phyloP scores from a whole-genome alignment of 2,329 filamentous ascomycete genomes.

The Phialophora verrucosa region DNA sequence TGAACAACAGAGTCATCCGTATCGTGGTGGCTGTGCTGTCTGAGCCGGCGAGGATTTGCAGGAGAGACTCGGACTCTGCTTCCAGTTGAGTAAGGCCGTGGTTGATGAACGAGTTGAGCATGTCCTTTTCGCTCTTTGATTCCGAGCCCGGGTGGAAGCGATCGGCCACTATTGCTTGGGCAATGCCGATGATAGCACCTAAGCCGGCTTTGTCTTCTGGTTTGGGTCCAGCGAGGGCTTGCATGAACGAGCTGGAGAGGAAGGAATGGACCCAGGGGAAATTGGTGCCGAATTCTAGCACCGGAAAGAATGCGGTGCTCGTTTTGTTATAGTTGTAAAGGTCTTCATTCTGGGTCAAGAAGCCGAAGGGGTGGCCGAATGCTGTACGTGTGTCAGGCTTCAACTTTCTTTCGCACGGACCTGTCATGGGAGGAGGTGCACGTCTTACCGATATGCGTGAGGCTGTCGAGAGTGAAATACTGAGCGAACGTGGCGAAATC shows the following conservation, averaged over 20 bases:
- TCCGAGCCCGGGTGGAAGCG: conserved; percentile 24
- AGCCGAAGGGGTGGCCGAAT: conserved; percentile 30
- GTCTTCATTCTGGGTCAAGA: conserved; percentile 24
- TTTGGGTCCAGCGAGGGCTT: conserved; percentile 6
- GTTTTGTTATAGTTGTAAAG: conserved; percentile 19
- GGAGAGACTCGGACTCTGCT: conserved; percentile 19
- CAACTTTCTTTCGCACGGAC: neutral
- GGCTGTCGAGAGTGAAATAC: conserved; percentile 31
- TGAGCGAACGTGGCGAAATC: conserved; percentile 24
- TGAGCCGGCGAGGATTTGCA: conserved; percentile 29
- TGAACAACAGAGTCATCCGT: conserved; percentile 22
- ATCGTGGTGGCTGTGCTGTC: conserved; percentile 29
- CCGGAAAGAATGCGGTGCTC: conserved; percentile 10
- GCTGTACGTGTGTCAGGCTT: neutral
- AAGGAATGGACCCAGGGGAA: conserved; percentile 6
- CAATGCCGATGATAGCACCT: conserved; percentile 29
- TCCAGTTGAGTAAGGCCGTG: conserved; percentile 34
- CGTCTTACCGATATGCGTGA: conserved; percentile 22
- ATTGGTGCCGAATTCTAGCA: conserved; percentile 11
- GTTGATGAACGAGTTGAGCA: conserved; percentile 42
- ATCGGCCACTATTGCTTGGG: conserved; percentile 34
- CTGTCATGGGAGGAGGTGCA: neutral
- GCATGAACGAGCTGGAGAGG: conserved; percentile 12
- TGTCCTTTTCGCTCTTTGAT: conserved; percentile 35
- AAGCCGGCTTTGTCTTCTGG: conserved; percentile 19